phyloP scores from a whole-genome alignment of 352 stramenopile genomes.

The Phytophthora syringae region DNA sequence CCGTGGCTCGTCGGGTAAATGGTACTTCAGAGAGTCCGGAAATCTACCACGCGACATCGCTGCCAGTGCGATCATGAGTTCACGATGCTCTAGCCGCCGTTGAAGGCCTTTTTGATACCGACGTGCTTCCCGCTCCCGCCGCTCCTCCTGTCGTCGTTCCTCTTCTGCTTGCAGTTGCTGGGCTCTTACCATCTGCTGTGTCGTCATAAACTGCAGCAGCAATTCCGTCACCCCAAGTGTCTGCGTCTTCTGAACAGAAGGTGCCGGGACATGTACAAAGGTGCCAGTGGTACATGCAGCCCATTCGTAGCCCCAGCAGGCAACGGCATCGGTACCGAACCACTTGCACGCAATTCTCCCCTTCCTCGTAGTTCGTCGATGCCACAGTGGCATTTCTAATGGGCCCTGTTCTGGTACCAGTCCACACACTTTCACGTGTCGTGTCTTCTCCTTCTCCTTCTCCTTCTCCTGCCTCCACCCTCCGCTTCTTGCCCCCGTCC shows the following conservation, averaged over 20 bases:
- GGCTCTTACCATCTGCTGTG: slow-evolving; percentile 55
- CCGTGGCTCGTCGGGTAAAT: slow-evolving; percentile 35
- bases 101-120: slow-evolving; percentile 43
- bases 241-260: slow-evolving; percentile 14
- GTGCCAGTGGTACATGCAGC: too few species aligned
- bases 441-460: too few species aligned
- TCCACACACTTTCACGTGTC: too few species aligned
- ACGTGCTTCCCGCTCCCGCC: slow-evolving; percentile 33
- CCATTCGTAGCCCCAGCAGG: too few species aligned
- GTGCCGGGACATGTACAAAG: slow-evolving; percentile 16
- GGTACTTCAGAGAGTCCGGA: slow-evolving; percentile 44
- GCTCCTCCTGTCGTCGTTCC: slow-evolving; percentile 37
- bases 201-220: slow-evolving; percentile 58
- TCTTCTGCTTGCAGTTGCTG: slow-evolving; percentile 42
- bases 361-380: too few species aligned
- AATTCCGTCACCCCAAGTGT: slow-evolving; percentile 53
- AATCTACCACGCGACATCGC: slow-evolving; percentile 55
- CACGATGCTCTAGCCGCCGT: slow-evolving; percentile 45
- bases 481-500: too few species aligned
- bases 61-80: slow-evolving; percentile 62
- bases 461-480: too few species aligned
- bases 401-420: too few species aligned
- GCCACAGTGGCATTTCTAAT: too few species aligned
- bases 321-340: too few species aligned
- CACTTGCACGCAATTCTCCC: too few species aligned